These are phyloP conservation scores for Neoscytalidium dimidiatum DNA, from an alignment of 2,329 filamentous ascomycete species.

Conservation along the genomic window DNA sequence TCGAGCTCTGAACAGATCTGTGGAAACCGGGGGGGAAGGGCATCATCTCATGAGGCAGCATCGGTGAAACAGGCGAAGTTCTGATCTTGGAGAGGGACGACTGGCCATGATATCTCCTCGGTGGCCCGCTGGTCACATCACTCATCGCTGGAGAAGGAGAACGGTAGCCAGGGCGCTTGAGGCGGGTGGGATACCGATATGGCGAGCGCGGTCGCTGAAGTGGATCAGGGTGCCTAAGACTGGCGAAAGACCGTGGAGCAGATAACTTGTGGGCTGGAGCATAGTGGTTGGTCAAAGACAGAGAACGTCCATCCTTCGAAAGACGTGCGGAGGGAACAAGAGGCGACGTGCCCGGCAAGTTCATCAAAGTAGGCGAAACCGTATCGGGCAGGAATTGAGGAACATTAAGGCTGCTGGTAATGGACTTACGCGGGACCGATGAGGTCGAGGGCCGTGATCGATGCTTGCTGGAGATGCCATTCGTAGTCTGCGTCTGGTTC, in stretches of 20 bases:
- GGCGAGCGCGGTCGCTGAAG: slow-evolving; percentile 39
- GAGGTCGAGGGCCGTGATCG: slow-evolving; percentile 41
- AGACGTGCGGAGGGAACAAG: slow-evolving; percentile 29
- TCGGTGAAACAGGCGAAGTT: slow-evolving; percentile 8
- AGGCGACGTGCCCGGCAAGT: slow-evolving; percentile 33
- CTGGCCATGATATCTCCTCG: slow-evolving; percentile 25
- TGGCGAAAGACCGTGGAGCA: slow-evolving; percentile 47
- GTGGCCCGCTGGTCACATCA: slow-evolving; percentile 33
- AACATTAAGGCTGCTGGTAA: slow-evolving; percentile 44
- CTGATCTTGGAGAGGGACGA: slow-evolving; percentile 29
- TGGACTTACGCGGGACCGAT: slow-evolving; percentile 41
- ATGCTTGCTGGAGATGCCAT: slow-evolving; percentile 37
- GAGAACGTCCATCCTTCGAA: slow-evolving; percentile 43
- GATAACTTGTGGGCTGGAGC: slow-evolving; percentile 39
- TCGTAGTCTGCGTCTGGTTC: slow-evolving; percentile 45
- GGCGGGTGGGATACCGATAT: slow-evolving; percentile 45
- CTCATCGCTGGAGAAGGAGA: slow-evolving; percentile 48
- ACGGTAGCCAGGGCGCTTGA: slow-evolving; percentile 44
- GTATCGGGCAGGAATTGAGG: slow-evolving; percentile 43
- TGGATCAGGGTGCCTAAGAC: slow-evolving; percentile 44
- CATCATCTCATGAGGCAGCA: slow-evolving; percentile 11
- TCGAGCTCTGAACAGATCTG: neutral
- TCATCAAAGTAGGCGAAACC: slow-evolving; percentile 36
- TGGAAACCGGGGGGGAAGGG: slow-evolving; percentile 6
- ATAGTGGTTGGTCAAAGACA: slow-evolving; percentile 41